These are phyloP conservation scores for Bertia moriformis DNA, from an alignment of 2,329 filamentous ascomycete species.

Conservation along the genomic window DNA sequence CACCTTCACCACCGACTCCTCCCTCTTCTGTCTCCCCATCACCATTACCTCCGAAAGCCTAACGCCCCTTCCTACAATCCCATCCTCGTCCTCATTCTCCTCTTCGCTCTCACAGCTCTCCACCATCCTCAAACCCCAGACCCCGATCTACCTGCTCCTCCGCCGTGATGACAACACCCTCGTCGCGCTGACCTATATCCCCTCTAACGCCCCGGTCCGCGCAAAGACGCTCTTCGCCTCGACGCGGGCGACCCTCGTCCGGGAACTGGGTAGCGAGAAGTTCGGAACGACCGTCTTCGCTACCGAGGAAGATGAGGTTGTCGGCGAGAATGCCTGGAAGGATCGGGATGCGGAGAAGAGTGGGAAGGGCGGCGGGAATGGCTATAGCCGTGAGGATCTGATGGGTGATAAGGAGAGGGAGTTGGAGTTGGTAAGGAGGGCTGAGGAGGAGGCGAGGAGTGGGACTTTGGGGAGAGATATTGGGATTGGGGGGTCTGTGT, in stretches of 20 bases:
- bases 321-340: constrained; percentile 32
- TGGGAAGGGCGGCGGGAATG: constrained; percentile 9
- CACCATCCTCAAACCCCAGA: constrained; percentile 33
- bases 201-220: constrained; percentile 45
- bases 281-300: constrained; percentile 43
- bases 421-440: constrained; percentile 38
- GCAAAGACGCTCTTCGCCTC: constrained; percentile 53
- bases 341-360: constrained; percentile 30
- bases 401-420: constrained; percentile 46
- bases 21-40: constrained; percentile 6
- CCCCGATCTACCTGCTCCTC: constrained; percentile 45
- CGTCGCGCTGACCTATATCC: constrained; percentile 46
- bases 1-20: constrained; percentile 25
- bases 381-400: constrained; percentile 26
- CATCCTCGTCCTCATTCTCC: neutral
- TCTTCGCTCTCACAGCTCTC: constrained; percentile 15
- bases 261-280: constrained; percentile 46
- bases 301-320: constrained; percentile 41
- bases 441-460: constrained; percentile 38
- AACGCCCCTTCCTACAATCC: neutral
- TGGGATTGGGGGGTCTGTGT: constrained; percentile 23
- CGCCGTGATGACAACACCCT: constrained; percentile 28
- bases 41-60: neutral
- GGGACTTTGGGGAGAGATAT: constrained; percentile 33
- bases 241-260: constrained; percentile 42